Base-by-base conservation (phyloP, 305 asterid species). In the Stenogyne calaminthoides region DNA sequence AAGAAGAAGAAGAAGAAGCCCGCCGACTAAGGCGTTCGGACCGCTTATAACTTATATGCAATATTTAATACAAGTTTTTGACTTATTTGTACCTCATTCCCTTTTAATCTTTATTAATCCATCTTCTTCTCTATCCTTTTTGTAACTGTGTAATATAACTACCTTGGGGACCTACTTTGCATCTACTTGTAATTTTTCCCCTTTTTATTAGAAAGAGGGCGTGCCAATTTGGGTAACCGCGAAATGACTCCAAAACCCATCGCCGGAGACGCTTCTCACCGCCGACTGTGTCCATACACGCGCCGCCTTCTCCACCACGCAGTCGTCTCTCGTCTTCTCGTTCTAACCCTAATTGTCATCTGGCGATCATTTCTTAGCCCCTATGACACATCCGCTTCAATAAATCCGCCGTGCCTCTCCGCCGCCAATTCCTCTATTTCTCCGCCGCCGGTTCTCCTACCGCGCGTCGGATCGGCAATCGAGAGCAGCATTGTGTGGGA, bases 401-500 rank as follows among this genome's bases (percentile, higher is more conserved):
- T 91, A 68, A 84, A 88, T 75, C 97, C 96, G 14, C 83, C 84
- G 27, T 93, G 97, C 86, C 97, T 91, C 73, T 74, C 80, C 44
- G 29, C 83, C 67, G 0, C 80, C 57, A 47, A 64, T 46, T 74
- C 84, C 20, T 62, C 88, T 11, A 76, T n/a, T 76, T 58, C 72
- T 29, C 74, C 77, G 59, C 75, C 70, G 55, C 46, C 85, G 22
- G 71, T 84, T 64, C 78, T 80, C 36, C 82, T 95, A 15, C 96
- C 96, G 14, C 62, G 78, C 10, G 25, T 90, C 3, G 90, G 89
- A 12, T 72, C 88, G 18, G 83, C 87, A 34, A 76, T 95, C 22
- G 97, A 95, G 87, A 80, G 77, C 61, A 86, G 98, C 81, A 81
- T 95, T 44, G 99, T 92, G 22, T 95, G 99, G 99, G 99, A 95